Conservation (phyloP, 768 basidiomycete species). For the Exsudoporus frostii region DNA sequence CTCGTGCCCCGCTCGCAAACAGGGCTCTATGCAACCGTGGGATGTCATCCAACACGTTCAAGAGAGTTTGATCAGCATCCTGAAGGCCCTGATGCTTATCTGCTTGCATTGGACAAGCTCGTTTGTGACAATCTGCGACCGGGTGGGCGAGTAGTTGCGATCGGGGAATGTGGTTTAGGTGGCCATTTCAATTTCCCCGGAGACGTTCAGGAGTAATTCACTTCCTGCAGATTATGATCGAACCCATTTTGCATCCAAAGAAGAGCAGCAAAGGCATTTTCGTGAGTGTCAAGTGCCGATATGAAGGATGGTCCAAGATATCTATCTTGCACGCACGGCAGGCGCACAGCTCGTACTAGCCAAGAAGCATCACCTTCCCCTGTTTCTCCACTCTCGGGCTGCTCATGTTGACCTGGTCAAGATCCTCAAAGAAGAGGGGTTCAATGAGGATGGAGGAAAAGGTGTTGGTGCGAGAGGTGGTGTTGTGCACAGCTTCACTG, state of each 20-base stretch:
- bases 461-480: constrained; percentile 61
- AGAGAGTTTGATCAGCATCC: constrained; percentile 58
- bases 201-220: not conserved
- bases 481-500: constrained; percentile 84
- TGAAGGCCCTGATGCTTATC: constrained; percentile 58
- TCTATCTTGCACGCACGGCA: constrained; percentile 11
- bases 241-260: constrained; percentile 56
- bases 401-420: constrained; percentile 67
- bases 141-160: constrained; percentile 58
- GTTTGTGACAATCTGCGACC: constrained; percentile 48
- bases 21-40: constrained; percentile 72
- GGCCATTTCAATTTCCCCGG: not conserved
- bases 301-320: not conserved
- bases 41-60: constrained; percentile 78
- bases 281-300: constrained; percentile 37
- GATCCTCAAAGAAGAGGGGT: constrained; percentile 65
- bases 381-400: constrained; percentile 81
- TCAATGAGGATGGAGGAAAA: constrained; percentile 52
- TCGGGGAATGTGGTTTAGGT: constrained; percentile 84
- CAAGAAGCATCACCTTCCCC: constrained; percentile 66
- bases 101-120: constrained; percentile 54
- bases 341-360: constrained; percentile 61
- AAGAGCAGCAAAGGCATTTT: constrained; percentile 63
- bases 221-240: constrained; percentile 66
- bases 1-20: not conserved